These are phyloP conservation scores for Capsicum chinense DNA, from an alignment of 257 asterid genomes.

Conservation along the genomic window DNA sequence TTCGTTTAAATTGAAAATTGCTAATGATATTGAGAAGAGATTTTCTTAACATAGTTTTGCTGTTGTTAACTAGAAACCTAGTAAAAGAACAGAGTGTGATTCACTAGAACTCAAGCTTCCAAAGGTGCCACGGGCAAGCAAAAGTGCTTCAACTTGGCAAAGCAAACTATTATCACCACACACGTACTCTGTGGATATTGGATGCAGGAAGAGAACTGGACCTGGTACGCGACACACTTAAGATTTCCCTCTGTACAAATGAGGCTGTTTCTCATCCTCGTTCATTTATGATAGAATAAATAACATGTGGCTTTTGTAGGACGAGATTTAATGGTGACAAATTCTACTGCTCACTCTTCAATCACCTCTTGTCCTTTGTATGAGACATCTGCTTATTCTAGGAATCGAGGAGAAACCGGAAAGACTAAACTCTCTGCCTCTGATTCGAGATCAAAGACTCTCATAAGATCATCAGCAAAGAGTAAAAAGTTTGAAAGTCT, in stretches of 20 bases:
- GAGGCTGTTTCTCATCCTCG: neutral
- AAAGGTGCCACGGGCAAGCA: constrained; percentile 29
- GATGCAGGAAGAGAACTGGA: constrained; percentile 23
- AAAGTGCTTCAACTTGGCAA: constrained; percentile 29
- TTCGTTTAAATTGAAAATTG: neutral
- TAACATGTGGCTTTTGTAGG: constrained; percentile 38
- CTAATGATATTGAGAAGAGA: neutral
- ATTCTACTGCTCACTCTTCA: neutral
- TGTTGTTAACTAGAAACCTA: constrained; percentile 31
- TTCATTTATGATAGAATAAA: neutral
- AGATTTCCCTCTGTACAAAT: neutral
- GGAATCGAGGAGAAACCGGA: constrained; percentile 35
- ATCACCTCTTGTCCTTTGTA: constrained; percentile 18
- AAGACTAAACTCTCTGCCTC: constrained; percentile 40
- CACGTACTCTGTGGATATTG: constrained; percentile 18
- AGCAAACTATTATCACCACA: constrained; percentile 29
- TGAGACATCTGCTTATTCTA: constrained; percentile 35
- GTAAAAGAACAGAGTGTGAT: constrained; percentile 24
- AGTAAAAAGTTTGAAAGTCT: constrained; percentile 31
- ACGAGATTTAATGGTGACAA: constrained; percentile 26
- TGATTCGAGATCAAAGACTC: constrained; percentile 25
- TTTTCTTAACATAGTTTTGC: neutral
- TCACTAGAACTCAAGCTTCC: constrained; percentile 43
- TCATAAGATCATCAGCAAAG: constrained; percentile 32
- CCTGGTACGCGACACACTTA: constrained; percentile 39